A percentile compares a stretch with the other conserved stretches of the same genome.
Conservation (phyloP, 345 rosid genomes). For the Hibiscus trionum region DNA sequence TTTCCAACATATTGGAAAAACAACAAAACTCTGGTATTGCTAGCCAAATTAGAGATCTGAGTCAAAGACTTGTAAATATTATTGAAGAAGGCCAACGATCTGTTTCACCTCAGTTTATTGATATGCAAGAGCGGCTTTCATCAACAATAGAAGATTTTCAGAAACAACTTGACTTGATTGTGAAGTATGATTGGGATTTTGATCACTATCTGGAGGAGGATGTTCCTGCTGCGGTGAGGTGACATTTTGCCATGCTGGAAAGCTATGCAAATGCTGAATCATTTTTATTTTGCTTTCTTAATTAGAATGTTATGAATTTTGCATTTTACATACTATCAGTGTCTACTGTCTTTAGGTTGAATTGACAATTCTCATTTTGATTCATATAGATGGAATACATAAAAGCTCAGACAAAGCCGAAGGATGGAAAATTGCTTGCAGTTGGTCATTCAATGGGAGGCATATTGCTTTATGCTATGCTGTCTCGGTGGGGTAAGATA, state of each 20-base stretch:
- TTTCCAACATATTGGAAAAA: slow-evolving; percentile 66
- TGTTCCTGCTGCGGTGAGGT: slow-evolving; percentile 98
- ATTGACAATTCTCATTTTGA: background rate
- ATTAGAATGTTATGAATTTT: background rate
- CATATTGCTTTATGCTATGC: slow-evolving; percentile 59
- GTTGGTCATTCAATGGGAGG: slow-evolving; percentile 87
- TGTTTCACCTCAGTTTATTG: slow-evolving; percentile 74
- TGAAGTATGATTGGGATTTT: slow-evolving; percentile 94
- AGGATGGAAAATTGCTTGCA: slow-evolving; percentile 61
- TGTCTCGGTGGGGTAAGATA: slow-evolving; percentile 52
- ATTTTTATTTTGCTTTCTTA: background rate
- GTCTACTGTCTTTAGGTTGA: background rate
- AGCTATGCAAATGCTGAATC: slow-evolving; percentile 20
- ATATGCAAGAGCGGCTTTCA: slow-evolving; percentile 73
- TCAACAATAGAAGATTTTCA: slow-evolving; percentile 81
- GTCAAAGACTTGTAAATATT: slow-evolving; percentile 61
- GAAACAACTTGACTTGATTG: slow-evolving; percentile 85
- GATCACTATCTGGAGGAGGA: slow-evolving; percentile 91
- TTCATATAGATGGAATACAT: slow-evolving; percentile 55
- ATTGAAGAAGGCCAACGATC: slow-evolving; percentile 78
- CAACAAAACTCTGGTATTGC: slow-evolving; percentile 63
- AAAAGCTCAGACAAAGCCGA: slow-evolving; percentile 40
- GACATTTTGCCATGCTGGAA: slow-evolving; percentile 34
- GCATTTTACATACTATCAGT: background rate
- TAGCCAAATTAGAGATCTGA: slow-evolving; percentile 61